phyloP scores from a whole-genome alignment of 257 asterid species.

The Salvia rosmarinus region DNA sequence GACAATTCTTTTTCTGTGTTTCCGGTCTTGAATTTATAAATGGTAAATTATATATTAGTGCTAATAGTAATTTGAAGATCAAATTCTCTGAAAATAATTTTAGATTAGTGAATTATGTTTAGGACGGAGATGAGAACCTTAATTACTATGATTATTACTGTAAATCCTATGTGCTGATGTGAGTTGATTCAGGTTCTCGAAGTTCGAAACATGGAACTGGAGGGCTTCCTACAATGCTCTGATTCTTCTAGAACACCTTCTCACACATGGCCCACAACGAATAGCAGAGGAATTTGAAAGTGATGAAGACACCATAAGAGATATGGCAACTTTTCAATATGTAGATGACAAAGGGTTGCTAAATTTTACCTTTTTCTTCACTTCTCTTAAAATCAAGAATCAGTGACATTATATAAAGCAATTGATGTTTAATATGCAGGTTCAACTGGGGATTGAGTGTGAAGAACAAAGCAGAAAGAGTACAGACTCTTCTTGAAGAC shows the following conservation, averaged over 20 bases:
- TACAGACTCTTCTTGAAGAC: slow-evolving; percentile 55
- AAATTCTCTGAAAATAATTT: no score
- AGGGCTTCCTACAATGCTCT: slow-evolving; percentile 70
- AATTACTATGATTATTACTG: no score
- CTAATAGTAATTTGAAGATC: no score
- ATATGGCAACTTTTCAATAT: slow-evolving; percentile 56
- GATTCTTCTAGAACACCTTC: slow-evolving; percentile 66
- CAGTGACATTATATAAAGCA: not conserved
- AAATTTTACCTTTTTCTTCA: not conserved
- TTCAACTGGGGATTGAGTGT: slow-evolving; percentile 84
- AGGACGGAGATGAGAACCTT: no score
- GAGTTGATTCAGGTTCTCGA: slow-evolving; percentile 51
- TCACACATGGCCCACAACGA: slow-evolving; percentile 82
- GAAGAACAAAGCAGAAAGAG: slow-evolving; percentile 56
- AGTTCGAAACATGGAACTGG: slow-evolving; percentile 69
- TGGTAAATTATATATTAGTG: no score
- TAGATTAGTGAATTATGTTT: no score
- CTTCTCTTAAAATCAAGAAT: not conserved
- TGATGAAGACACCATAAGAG: slow-evolving; percentile 53
- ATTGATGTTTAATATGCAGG: slow-evolving; percentile 40
- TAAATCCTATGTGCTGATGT: not conserved
- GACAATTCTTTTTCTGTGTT: no score
- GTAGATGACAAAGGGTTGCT: slow-evolving; percentile 74
- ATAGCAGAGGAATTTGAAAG: slow-evolving; percentile 73
- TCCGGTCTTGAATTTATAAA: no score